phyloP scores from a whole-genome alignment of 805 yeast species.

The Candida golubevii region DNA sequence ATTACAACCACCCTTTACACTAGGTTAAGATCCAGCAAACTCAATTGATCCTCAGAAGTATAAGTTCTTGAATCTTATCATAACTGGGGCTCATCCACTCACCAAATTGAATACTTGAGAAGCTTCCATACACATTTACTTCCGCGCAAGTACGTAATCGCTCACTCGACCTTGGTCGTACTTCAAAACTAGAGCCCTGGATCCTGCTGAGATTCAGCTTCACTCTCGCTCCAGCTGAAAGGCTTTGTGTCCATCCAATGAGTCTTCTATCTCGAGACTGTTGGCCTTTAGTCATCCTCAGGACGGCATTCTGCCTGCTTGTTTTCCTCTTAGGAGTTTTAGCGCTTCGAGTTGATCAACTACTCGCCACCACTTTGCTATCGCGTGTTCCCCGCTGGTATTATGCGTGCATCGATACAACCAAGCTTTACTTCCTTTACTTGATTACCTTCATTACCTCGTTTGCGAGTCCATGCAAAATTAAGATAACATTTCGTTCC shows the following conservation, averaged over 20 bases:
- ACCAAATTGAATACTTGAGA: too few relatives aligned
- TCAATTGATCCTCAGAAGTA: too few relatives aligned
- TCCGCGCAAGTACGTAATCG: too few relatives aligned
- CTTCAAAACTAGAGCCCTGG: too few relatives aligned
- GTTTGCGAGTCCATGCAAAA: conserved; percentile 47
- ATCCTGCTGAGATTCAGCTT: too few relatives aligned
- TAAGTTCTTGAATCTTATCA: too few relatives aligned
- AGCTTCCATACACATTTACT: too few relatives aligned
- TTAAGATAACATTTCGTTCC: conserved; percentile 48
- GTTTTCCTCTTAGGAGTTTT: conserved; percentile 26
- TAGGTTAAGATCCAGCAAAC: too few relatives aligned
- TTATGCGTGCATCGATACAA: conserved; percentile 44
- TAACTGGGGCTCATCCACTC: too few relatives aligned
- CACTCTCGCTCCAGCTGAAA: too few relatives aligned
- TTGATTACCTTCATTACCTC: conserved; percentile 49
- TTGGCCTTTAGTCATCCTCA: conserved; percentile 14
- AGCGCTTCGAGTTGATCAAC: conserved; percentile 46
- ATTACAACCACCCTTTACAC: too few relatives aligned
- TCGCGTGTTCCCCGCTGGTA: conserved; percentile 26
- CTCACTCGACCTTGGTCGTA: too few relatives aligned
- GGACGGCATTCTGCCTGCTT: conserved; percentile 21
- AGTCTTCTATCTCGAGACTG: conserved; percentile 4
- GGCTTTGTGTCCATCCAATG: neutral
- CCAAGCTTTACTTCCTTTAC: conserved; percentile 57
- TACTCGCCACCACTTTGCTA: conserved; percentile 31